Percentiles rank a stretch among this genome's conserved stretches.
Evolutionary conservation across 2,329 filamentous ascomycete species (phyloP).

Genomic region (Fusarium penzigii): DNA sequence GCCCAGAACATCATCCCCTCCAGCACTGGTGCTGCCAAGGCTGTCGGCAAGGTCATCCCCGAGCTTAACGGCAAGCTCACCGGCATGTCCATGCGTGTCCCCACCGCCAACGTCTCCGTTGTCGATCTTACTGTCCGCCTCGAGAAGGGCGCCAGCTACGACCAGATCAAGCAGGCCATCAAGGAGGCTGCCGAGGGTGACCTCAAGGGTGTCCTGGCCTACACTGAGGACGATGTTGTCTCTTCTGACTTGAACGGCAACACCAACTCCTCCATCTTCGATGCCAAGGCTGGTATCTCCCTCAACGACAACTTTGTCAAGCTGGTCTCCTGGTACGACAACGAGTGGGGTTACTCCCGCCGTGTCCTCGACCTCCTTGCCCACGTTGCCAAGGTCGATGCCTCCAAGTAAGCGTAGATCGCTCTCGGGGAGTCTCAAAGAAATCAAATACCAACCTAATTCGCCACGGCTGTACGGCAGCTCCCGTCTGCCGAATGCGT

Average conservation of each 20-base stretch:
- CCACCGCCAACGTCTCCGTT: constrained; percentile 97
- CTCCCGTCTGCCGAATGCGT: constrained; percentile 16
- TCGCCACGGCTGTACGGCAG: constrained; percentile 15
- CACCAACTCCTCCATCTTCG: constrained; percentile 94
- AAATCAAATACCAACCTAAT: constrained; percentile 29
- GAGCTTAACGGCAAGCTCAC: constrained; percentile 98
- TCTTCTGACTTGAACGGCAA: constrained; percentile 93
- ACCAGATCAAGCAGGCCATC: constrained; percentile 89
- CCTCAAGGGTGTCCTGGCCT: constrained; percentile 91
- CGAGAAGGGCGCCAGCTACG: constrained; percentile 85
- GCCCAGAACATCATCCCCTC: constrained; percentile 99
- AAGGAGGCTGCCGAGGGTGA: constrained; percentile 82
- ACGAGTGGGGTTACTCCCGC: constrained; percentile 99
- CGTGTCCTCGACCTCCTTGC: constrained; percentile 81
- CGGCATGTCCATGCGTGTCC: constrained; percentile 99
- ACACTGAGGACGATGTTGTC: constrained; percentile 97
- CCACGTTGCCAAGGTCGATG: constrained; percentile 80
- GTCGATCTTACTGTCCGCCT: constrained; percentile 94
- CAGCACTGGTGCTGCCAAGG: constrained; percentile 99
- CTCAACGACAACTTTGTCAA: constrained; percentile 99
- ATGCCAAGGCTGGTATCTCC: constrained; percentile 98
- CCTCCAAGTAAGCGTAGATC: constrained; percentile 46
- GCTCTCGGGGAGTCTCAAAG: constrained; percentile 18
- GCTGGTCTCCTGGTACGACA: constrained; percentile 98
- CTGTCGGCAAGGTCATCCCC: constrained; percentile 99